Base-by-base conservation (phyloP, 768 basidiomycete species). In the Amanita muscaria region DNA sequence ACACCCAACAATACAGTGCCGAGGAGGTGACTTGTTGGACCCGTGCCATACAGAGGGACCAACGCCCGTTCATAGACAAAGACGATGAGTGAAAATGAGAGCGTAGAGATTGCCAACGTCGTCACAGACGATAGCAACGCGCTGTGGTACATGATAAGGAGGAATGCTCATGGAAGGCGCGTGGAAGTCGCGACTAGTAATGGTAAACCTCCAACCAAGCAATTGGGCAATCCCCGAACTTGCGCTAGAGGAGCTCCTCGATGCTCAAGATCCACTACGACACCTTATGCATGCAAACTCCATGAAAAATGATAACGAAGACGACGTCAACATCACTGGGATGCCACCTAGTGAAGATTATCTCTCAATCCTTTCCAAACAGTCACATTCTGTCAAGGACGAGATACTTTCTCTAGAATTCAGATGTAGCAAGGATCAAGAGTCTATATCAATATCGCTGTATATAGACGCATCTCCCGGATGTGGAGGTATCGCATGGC, bases 401-500 rank as follows among this genome's bases (percentile, higher is more conserved):
- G 66, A 77, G 44, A 63, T 69, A 7, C 61, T 79, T 51, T 61
- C 62, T 5, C 63, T 83, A 39, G 63, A 68, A 19, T 72, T 72
- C 48, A 49, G 56, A 3, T 54, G 58, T 48, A 39, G 49, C 43
- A 51, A 52, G 19, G 44, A 37, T 29, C 52, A 60, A 23, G 48
- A 51, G 16, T 58, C 62, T 18, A 51, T 83, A 46, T 48, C 57
- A 3, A 66, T 81, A 45, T 62, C 61, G 33, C 72, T 93, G 30
- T 64, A 68, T 16, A 74, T 92, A 3, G 88, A 93, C 59, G 79
- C 89, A 6, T 69, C 80, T 33, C 87, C 88, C 14, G 92, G 92
- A 1, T 96, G 92, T 59, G 92, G 92, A 11, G 92, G 92, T 4
- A 76, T 92, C 30, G 80, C 87, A 2, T 94, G 92, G 92, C 88